These are phyloP conservation scores for Solanum paucissectum DNA, from an alignment of 257 asterid species.

Conservation along the genomic window DNA sequence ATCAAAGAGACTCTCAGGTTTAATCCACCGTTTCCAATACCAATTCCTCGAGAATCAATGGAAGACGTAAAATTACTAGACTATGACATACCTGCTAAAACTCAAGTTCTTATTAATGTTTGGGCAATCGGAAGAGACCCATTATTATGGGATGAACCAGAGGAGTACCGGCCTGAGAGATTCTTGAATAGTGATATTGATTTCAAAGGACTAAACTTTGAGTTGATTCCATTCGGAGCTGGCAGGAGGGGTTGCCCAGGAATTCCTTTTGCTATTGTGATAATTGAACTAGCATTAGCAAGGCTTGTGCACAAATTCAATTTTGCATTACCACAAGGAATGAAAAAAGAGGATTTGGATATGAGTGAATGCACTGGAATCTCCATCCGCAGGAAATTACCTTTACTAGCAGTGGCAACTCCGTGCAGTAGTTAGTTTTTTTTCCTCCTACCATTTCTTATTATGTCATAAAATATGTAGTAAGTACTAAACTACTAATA, in stretches of 20 bases:
- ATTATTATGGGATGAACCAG: not conserved
- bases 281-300: slow-evolving; percentile 29
- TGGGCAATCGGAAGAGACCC: no score
- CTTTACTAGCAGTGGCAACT: slow-evolving; percentile 18
- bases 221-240: not conserved
- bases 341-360: slow-evolving; percentile 20
- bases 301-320: slow-evolving; percentile 25
- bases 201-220: not conserved
- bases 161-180: not conserved
- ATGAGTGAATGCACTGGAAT: slow-evolving; percentile 30
- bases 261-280: not conserved
- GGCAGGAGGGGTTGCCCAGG: not conserved
- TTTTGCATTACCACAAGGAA: slow-evolving; percentile 17
- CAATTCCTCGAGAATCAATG: no score
- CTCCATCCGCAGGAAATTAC: slow-evolving; percentile 12
- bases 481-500: no score
- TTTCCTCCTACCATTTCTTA: no score
- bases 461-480: no score
- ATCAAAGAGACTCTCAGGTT: no score
- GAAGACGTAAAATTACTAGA: no score
- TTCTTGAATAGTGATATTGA: not conserved
- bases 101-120: no score
- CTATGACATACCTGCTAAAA: no score
- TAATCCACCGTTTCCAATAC: no score
- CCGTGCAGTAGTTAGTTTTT: not conserved